These are phyloP conservation scores for Phlebopus sp. DNA, from an alignment of 1,284 basidiomycete species.

Conservation along the genomic window DNA sequence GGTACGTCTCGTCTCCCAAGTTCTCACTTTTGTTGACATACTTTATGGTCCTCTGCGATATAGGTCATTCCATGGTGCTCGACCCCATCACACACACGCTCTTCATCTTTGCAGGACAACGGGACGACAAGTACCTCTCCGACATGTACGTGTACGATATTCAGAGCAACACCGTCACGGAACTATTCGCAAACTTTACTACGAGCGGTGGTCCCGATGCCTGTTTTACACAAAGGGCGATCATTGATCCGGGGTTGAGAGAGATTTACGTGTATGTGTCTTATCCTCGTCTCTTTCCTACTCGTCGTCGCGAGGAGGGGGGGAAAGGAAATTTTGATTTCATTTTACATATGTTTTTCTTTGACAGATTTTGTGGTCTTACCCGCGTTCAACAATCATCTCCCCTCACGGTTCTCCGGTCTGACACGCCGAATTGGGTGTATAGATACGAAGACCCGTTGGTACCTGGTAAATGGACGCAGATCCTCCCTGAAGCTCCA, in stretches of 20 bases:
- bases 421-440: slow-evolving; percentile 57
- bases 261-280: slow-evolving; percentile 70
- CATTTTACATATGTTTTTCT: too few relatives aligned
- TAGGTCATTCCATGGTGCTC: slow-evolving; percentile 77
- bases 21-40: neutral
- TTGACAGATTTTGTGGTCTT: slow-evolving; percentile 55
- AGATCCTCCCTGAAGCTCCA: slow-evolving; percentile 41
- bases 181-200: slow-evolving; percentile 60
- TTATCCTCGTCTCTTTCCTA: neutral
- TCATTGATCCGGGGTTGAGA: slow-evolving; percentile 56
- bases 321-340: too few relatives aligned
- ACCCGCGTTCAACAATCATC: slow-evolving; percentile 41
- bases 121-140: slow-evolving; percentile 59
- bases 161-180: slow-evolving; percentile 51
- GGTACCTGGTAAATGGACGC: slow-evolving; percentile 61
- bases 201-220: slow-evolving; percentile 59
- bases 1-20: slow-evolving; percentile 40
- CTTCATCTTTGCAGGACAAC: slow-evolving; percentile 70
- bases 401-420: slow-evolving; percentile 43
- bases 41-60: neutral
- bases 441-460: slow-evolving; percentile 52
- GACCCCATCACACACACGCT: slow-evolving; percentile 56
- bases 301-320: too few relatives aligned
- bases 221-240: slow-evolving; percentile 68
- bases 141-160: slow-evolving; percentile 77